Conservation (phyloP, 768 basidiomycete species). For the Lactarius hatsudake region DNA sequence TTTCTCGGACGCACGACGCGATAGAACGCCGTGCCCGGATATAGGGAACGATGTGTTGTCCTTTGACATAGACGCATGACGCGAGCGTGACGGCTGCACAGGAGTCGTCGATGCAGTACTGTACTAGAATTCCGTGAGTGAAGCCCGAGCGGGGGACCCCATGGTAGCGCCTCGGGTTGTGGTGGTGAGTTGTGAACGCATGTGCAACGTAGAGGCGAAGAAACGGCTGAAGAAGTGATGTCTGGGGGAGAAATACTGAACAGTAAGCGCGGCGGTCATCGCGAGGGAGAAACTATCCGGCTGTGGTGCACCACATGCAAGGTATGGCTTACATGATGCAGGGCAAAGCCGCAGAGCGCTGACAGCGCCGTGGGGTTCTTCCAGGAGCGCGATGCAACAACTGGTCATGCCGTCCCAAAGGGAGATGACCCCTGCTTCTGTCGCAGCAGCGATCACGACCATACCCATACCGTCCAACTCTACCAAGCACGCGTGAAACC, state of each 20-base stretch:
- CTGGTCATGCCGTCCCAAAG: constrained; percentile 72
- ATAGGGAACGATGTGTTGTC: constrained; percentile 68
- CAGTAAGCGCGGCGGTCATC: constrained; percentile 60
- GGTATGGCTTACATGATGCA: constrained; percentile 55
- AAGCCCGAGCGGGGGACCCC: constrained; percentile 46
- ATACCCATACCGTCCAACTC: constrained; percentile 50
- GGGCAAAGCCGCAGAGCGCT: constrained; percentile 59
- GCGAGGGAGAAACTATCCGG: constrained; percentile 63
- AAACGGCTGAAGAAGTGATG: constrained; percentile 21
- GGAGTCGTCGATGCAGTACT: constrained; percentile 49
- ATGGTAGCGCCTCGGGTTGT: constrained; percentile 38
- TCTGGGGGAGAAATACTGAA: constrained; percentile 54
- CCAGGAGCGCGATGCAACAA: constrained; percentile 60
- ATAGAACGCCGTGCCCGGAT: constrained; percentile 75
- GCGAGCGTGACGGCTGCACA: constrained; percentile 44
- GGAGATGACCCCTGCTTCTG: constrained; percentile 65
- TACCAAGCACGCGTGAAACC: constrained; percentile 51
- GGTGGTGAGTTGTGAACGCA: constrained; percentile 55
- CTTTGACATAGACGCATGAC: constrained; percentile 47
- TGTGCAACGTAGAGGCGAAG: constrained; percentile 56
- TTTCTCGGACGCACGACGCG: constrained; percentile 71
- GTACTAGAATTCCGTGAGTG: constrained; percentile 64
- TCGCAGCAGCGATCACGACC: constrained; percentile 60
- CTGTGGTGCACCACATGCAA: constrained; percentile 65
- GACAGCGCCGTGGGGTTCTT: constrained; percentile 57